Evolutionary conservation across 257 asterid genomes (phyloP).

Genomic region (Nicotiana sylvestris): DNA sequence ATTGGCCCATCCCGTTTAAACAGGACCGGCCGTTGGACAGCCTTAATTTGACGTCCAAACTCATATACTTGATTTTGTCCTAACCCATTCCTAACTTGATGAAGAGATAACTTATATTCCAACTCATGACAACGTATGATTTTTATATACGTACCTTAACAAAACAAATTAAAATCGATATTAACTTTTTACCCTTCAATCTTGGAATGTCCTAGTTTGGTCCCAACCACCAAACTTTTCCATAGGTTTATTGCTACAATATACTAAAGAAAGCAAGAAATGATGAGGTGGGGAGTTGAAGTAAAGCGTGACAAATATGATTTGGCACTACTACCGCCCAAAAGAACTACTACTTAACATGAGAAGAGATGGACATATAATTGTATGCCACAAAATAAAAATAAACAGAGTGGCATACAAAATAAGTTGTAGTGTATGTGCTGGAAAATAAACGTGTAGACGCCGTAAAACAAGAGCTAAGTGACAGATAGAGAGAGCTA

Average conservation of each 20-base stretch:
- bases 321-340: slow-evolving; percentile 27
- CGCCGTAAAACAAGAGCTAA: slow-evolving; percentile 16
- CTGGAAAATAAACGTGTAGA: slow-evolving; percentile 23
- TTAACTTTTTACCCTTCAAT: not conserved
- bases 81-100: no score
- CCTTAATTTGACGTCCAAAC: not conserved
- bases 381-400: not conserved
- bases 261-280: not conserved
- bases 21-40: no score
- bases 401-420: slow-evolving; percentile 4
- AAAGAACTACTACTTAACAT: not conserved
- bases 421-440: not conserved
- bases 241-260: not conserved
- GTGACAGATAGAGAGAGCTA: not conserved
- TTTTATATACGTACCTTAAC: not conserved
- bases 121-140: not conserved
- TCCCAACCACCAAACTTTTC: not conserved
- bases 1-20: no score
- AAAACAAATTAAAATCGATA: not conserved
- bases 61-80: not conserved
- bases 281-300: slow-evolving; percentile 2
- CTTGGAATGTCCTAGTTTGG: slow-evolving; percentile 5
- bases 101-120: no score
- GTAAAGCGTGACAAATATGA: slow-evolving; percentile 12
- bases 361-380: not conserved